Evolutionary conservation across 169 alveolate species (phyloP).

Genomic region (Toxoplasma gondii): DNA sequence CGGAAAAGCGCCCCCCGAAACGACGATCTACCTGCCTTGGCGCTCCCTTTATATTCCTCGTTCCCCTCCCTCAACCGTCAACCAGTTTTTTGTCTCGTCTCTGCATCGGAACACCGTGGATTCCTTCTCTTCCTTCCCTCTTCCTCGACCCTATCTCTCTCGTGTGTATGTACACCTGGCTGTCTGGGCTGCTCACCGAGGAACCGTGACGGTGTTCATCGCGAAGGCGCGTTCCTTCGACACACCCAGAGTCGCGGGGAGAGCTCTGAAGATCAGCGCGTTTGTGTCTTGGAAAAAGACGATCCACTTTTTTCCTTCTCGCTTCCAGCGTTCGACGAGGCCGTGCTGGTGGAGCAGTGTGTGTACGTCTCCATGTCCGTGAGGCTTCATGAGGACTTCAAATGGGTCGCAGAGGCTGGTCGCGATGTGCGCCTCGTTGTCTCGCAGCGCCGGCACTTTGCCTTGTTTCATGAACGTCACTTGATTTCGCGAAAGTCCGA

Average conservation of each 20-base stretch:
- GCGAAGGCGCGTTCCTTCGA: conserved; percentile 61
- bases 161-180: too few relatives aligned
- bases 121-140: too few relatives aligned
- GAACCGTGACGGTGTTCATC: conserved; percentile 70
- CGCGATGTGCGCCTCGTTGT: conserved; percentile 87
- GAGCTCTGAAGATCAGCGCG: conserved; percentile 84
- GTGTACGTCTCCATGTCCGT: conserved; percentile 97
- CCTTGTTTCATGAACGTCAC: conserved; percentile 88
- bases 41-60: too few relatives aligned
- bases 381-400: conserved; percentile 88
- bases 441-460: conserved; percentile 93
- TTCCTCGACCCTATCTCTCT: too few relatives aligned
- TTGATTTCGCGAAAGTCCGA: conserved; percentile 84
- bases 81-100: too few relatives aligned
- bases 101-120: too few relatives aligned
- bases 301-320: conserved; percentile 85
- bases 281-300: conserved; percentile 93
- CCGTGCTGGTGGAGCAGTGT: conserved; percentile 85
- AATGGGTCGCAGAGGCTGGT: conserved; percentile 64
- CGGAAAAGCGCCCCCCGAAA: too few relatives aligned
- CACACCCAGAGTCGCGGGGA: conserved; percentile 91
- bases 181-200: conserved; percentile 49
- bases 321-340: conserved; percentile 69
- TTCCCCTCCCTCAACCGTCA: too few relatives aligned
- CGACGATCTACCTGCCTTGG: too few relatives aligned